Conservation (phyloP, 257 asterid genomes). For the Salvia splendens region DNA sequence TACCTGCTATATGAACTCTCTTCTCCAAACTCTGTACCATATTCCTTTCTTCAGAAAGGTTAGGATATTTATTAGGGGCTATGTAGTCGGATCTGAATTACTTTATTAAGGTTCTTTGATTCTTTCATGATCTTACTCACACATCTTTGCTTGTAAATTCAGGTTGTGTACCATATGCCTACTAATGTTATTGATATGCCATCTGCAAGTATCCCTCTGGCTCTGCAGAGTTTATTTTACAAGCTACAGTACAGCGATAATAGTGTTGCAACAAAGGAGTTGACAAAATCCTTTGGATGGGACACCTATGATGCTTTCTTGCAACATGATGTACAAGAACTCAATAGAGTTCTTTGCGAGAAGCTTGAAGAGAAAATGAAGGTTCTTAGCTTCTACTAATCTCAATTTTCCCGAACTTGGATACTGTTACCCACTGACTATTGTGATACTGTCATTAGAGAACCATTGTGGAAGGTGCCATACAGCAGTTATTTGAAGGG, state of each 20-base stretch:
- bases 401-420: constrained; percentile 25
- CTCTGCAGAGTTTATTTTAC: constrained; percentile 56
- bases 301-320: constrained; percentile 51
- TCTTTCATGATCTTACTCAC: constrained; percentile 22
- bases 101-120: not conserved
- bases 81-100: constrained; percentile 15
- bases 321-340: constrained; percentile 59
- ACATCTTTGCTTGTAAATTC: constrained; percentile 27
- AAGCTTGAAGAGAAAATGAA: constrained; percentile 62
- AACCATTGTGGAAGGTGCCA: constrained; percentile 50
- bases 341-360: constrained; percentile 52
- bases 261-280: constrained; percentile 49
- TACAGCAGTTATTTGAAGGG: constrained; percentile 52
- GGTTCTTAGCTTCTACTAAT: constrained; percentile 35
- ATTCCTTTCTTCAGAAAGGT: constrained; percentile 62
- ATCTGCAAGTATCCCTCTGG: constrained; percentile 52
- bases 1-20: constrained; percentile 61
- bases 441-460: constrained; percentile 39
- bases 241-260: constrained; percentile 50
- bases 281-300: constrained; percentile 64
- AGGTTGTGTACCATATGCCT: constrained; percentile 58
- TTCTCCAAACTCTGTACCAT: constrained; percentile 54
- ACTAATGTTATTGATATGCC: constrained; percentile 46
- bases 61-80: constrained; percentile 30
- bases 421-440: constrained; percentile 34